Evolutionary conservation across 768 basidiomycete genomes (phyloP), one percentile per base, ranked within the genome.

Genomic region (Lyophyllum shimeji): DNA sequence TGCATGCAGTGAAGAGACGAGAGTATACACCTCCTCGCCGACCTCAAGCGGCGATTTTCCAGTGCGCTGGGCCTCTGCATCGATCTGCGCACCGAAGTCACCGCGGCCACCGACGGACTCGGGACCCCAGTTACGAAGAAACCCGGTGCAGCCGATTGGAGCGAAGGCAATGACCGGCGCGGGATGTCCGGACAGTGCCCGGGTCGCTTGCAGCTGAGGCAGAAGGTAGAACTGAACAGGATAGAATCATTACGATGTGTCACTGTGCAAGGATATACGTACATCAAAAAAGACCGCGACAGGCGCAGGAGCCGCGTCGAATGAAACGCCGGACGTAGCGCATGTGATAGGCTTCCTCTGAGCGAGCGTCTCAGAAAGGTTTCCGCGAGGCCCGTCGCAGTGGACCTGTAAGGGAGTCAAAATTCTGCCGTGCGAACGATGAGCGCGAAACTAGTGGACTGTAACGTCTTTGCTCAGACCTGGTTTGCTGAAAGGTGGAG

Each of bases 81-180:
- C 55, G 23, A 53, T 57, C 45, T 52, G 57, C 12, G 58, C 55
- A 7, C 55, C 49, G 21, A 60, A 34, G 45, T 67, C 53, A 7
- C 62, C 65, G 3, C 57, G 29, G 2, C 65, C 65, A 2, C 65
- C 63, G 7, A 62, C 31, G 2, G 59, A 57, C 40, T 64, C 60
- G 1, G 65, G 63, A 1, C 60, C 65, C 34, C 53, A 65, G 17
- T 50, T 21, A 12, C 62, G 60, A 23, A 67, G 47, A 7, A 60
- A 18, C 7, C 52, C 42, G 4, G 48, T 17, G 1, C 57, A 46
- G 17, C 43, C 47, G 13, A 55, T 50, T 1, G 63, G 48, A 1
- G 45, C 31, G 49, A 57, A 67, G 1, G 55, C 48, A 12, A 63
- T 55, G 23, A 66, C 42, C 0, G 54, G 65, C 3, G 63, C 58